phyloP scores from a whole-genome alignment of 2,329 filamentous ascomycete genomes.

The Verticillium longisporum region DNA sequence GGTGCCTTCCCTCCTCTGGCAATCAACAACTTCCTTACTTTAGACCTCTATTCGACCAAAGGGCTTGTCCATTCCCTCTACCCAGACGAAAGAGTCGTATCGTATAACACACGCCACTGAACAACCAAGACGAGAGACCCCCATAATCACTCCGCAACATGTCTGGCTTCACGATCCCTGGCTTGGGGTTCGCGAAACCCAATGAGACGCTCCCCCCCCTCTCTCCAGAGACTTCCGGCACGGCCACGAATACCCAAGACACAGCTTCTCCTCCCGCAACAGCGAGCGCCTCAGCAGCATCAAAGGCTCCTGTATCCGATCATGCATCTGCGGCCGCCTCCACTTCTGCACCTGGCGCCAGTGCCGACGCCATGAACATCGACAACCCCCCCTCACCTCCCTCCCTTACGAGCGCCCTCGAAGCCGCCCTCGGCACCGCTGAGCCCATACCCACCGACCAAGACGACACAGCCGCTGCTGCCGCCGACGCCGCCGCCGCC shows the following conservation, averaged over 20 bases:
- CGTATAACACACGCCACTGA: neutral
- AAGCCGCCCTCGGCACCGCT: constrained; percentile 35
- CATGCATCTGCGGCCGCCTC: neutral
- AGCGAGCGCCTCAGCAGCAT: constrained; percentile 1
- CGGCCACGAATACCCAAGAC: constrained; percentile 14
- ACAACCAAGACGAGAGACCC: neutral
- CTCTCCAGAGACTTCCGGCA: constrained; percentile 21
- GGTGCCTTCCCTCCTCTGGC: neutral
- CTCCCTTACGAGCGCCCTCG: constrained; percentile 33
- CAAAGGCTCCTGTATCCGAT: neutral
- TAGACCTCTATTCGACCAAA: neutral
- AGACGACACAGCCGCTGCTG: neutral
- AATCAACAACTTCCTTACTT: neutral
- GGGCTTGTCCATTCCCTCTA: neutral
- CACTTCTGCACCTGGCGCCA: neutral
- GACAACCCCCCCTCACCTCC: constrained; percentile 27
- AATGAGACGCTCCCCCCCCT: constrained; percentile 33
- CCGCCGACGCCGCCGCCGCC: constrained; percentile 1
- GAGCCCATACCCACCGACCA: constrained; percentile 7
- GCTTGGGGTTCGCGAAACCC: constrained; percentile 33
- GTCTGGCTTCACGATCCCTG: constrained; percentile 36
- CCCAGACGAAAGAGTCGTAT: neutral
- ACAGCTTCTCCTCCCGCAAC: constrained; percentile 1
- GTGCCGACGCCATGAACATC: constrained; percentile 26
- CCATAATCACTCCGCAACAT: constrained; percentile 14